Evolutionary conservation across 1,284 basidiomycete genomes (phyloP).

Genomic region (Tylopilus sp.): DNA sequence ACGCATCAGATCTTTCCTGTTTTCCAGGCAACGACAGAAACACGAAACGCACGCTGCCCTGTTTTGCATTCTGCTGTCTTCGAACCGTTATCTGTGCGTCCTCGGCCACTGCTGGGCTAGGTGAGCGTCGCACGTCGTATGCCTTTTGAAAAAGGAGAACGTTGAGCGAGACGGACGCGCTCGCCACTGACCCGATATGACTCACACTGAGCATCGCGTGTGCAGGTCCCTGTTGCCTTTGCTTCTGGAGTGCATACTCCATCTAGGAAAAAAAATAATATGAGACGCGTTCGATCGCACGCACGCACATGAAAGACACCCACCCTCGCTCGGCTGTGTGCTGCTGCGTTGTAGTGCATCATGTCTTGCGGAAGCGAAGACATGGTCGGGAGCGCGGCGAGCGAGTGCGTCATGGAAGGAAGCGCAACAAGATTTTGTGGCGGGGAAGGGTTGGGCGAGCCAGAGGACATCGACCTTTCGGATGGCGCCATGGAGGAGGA

Average conservation of each 20-base stretch:
- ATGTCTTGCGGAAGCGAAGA: slow-evolving; percentile 30
- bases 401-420: slow-evolving; percentile 34
- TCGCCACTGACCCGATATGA: slow-evolving; percentile 2
- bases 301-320: not conserved
- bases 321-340: slow-evolving; percentile 32
- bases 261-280: slow-evolving; percentile 17
- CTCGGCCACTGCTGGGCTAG: slow-evolving; percentile 30
- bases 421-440: slow-evolving; percentile 30
- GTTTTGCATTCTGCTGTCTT: slow-evolving; percentile 28
- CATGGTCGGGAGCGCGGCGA: slow-evolving; percentile 31
- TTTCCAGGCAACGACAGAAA: not conserved
- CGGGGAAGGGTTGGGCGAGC: slow-evolving; percentile 31
- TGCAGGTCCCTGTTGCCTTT: slow-evolving; percentile 28
- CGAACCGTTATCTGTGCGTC: slow-evolving; percentile 33
- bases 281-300: slow-evolving; percentile 8
- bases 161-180: slow-evolving; percentile 10
- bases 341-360: slow-evolving; percentile 30
- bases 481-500: slow-evolving; percentile 33
- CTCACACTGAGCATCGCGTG: slow-evolving; percentile 29
- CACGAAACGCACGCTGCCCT: slow-evolving; percentile 17
- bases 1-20: slow-evolving; percentile 10
- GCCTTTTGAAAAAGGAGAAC: slow-evolving; percentile 13
- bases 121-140: slow-evolving; percentile 31
- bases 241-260: slow-evolving; percentile 31
- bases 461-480: slow-evolving; percentile 33